A percentile compares a stretch with the other conserved stretches of the same genome.
phyloP scores from a whole-genome alignment of 2,329 filamentous ascomycete species.

The Lachnellula arida region DNA sequence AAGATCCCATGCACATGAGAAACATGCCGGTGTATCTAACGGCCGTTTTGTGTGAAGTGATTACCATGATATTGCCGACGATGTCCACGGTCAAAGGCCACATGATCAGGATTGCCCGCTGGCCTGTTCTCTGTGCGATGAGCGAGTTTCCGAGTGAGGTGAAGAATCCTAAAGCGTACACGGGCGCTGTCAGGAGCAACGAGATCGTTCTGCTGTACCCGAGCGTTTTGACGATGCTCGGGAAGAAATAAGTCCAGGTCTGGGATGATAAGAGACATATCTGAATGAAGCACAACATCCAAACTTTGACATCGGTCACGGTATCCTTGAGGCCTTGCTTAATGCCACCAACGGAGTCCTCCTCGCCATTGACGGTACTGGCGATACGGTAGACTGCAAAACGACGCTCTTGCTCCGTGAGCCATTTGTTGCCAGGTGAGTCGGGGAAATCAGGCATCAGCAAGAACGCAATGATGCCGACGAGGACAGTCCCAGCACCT shows the following conservation, averaged over 20 bases:
- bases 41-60: conserved; percentile 44
- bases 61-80: conserved; percentile 52
- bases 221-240: conserved; percentile 56
- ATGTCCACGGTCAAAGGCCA: conserved; percentile 47
- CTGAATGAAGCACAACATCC: conserved; percentile 50
- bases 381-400: conserved; percentile 49
- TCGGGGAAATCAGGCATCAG: conserved; percentile 49
- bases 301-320: conserved; percentile 43
- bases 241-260: conserved; percentile 63
- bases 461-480: conserved; percentile 23
- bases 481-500: conserved; percentile 39
- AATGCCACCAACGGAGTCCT: conserved; percentile 37
- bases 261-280: conserved; percentile 48
- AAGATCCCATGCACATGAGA: conserved; percentile 38
- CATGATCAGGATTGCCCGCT: conserved; percentile 54
- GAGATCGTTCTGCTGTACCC: conserved; percentile 52
- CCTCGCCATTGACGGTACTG: conserved; percentile 44
- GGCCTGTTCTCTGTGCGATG: conserved; percentile 48
- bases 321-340: conserved; percentile 45
- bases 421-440: conserved; percentile 41
- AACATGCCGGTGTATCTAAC: conserved; percentile 60
- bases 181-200: conserved; percentile 52
- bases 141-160: conserved; percentile 50
- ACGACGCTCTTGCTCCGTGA: conserved; percentile 46
- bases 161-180: conserved; percentile 53